Conservation (phyloP, 371 early-diverging fungal species). For the Circinella umbellata region DNA sequence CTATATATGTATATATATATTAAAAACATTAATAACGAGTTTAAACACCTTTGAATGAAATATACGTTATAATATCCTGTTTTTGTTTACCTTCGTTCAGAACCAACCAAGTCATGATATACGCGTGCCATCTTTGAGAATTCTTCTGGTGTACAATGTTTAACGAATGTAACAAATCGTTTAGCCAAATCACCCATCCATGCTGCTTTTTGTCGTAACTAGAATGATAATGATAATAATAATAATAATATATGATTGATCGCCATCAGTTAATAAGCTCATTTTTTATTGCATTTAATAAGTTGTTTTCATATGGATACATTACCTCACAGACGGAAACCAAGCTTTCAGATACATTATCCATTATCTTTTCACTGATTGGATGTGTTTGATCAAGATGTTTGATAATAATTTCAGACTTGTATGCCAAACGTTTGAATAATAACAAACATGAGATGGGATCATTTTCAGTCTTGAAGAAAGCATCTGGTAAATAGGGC, state of each 20-base stretch:
- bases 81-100: conserved; percentile 57
- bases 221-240: background rate
- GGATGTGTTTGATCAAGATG: conserved; percentile 77
- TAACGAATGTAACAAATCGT: conserved; percentile 71
- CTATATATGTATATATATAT: no score
- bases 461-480: conserved; percentile 81
- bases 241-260: no score
- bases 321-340: conserved; percentile 59
- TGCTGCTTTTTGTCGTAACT: conserved; percentile 70
- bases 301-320: no score
- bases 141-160: conserved; percentile 68
- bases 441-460: conserved; percentile 78
- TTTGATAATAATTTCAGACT: conserved; percentile 76
- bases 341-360: conserved; percentile 54
- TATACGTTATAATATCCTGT: background rate
- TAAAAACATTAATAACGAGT: background rate
- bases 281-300: background rate
- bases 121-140: conserved; percentile 74
- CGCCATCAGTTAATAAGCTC: no score
- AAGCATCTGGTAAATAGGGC: conserved; percentile 86
- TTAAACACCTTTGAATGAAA: no score
- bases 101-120: conserved; percentile 72
- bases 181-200: conserved; percentile 70
- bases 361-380: conserved; percentile 61
- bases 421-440: conserved; percentile 81